Evolutionary conservation across 352 stramenopile species (phyloP), one percentile per base, ranked within the genome.

Genomic region (Phytophthora pisi): DNA sequence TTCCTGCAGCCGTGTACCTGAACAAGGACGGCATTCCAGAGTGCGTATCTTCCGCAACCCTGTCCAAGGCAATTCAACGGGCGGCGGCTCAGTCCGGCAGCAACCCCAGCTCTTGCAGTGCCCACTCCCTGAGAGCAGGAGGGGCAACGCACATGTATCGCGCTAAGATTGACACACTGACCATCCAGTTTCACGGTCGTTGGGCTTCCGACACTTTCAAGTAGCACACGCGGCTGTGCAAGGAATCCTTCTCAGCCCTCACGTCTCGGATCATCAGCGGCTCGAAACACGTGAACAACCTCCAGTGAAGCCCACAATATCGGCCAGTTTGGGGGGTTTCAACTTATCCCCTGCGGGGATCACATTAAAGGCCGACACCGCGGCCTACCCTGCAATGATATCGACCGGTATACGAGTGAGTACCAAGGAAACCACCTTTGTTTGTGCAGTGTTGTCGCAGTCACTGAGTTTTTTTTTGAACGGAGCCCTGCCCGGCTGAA

Each of bases 161-260:
- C 8, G 36, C 36, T 43, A 9, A 9, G 10, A 5, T 43, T 5
- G 59, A 66, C 20, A 43, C n/a, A 5, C 51, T 61, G 2, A 61
- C 51, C 1, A 66, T 66, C 28, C 43, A 66, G 34, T 60, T 66
- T 31, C 59, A 66, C 38, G 58, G 49, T 8, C 34, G 58, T 2
- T 59, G 50, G 58, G 58, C 28, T 3, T 66, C 58, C 1, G 58
- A 66, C 38, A 54, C 49, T 1, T 66, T 66, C 50, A 66, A 66
- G 9, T 9, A 50, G 24, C 59, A 59, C 50, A 59, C 58, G 2
- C 6, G 38, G 0, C n/a, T 66, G 3, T 59, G 58, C 49, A 43
- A 64, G 47, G 47, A 64, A 11, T 57, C 57, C 5, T 46, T 64
- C 0, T 5, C 10, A 20, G 20, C 57, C 1, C 20, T 64, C 5